Percentiles rank a stretch among this genome's conserved stretches.
Conservation (phyloP, 805 yeast genomes). For the Nakazawaea wickerhamii region DNA sequence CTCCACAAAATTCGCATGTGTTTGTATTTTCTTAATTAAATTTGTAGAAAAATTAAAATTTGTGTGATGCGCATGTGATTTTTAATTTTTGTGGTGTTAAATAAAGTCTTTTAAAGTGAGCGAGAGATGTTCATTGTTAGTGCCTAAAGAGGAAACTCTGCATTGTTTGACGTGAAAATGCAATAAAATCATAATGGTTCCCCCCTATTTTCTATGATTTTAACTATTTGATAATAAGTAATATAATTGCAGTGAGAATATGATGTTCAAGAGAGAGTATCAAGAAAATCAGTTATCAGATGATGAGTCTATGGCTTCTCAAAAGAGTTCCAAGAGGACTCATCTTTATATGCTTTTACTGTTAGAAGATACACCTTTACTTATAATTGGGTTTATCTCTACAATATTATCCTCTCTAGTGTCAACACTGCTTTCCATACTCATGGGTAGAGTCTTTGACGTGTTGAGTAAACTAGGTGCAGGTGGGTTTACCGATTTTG, state of each 20-base stretch:
- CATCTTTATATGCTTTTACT: slow-evolving; percentile 21
- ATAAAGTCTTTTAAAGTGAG: too few relatives aligned
- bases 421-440: slow-evolving; percentile 55
- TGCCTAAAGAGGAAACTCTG: slow-evolving; percentile 6
- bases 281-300: neutral
- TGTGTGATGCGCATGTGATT: slow-evolving; percentile 3
- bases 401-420: slow-evolving; percentile 49
- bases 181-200: too few relatives aligned
- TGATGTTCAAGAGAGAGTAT: neutral
- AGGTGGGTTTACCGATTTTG: slow-evolving; percentile 26
- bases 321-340: neutral
- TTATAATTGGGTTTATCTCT: slow-evolving; percentile 16
- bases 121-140: slow-evolving; percentile 1
- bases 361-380: slow-evolving; percentile 20
- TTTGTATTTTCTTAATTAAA: too few relatives aligned
- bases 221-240: too few relatives aligned
- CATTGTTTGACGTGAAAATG: too few relatives aligned
- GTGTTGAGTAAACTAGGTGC: slow-evolving; percentile 29
- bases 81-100: too few relatives aligned
- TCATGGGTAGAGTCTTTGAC: slow-evolving; percentile 62
- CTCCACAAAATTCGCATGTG: neutral
- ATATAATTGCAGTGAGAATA: neutral
- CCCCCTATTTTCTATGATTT: too few relatives aligned
- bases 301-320: neutral
- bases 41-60: too few relatives aligned